A percentile compares a stretch with the other conserved stretches of the same genome.
phyloP scores from a whole-genome alignment of 129 eudicot species.

The Dittrichia graveolens region DNA sequence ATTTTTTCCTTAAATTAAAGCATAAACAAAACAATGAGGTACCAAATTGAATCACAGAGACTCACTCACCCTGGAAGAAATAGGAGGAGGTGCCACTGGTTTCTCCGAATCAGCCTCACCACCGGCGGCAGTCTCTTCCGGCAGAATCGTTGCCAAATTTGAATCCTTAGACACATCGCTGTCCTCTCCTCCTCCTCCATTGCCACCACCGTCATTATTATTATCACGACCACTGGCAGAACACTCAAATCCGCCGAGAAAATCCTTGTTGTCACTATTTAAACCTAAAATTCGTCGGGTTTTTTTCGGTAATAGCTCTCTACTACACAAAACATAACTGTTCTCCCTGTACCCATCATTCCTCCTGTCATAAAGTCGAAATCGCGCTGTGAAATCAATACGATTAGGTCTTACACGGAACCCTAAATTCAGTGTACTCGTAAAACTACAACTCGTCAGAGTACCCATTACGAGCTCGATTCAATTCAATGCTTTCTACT shows the following conservation, averaged over 20 bases:
- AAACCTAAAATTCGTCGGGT: constrained; percentile 25
- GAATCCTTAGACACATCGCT: constrained; percentile 50
- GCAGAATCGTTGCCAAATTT: constrained; percentile 60
- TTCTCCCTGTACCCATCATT: not conserved
- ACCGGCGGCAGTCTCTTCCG: constrained; percentile 35
- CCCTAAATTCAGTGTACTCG: constrained; percentile 39
- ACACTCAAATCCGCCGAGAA: constrained; percentile 43
- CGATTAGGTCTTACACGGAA: constrained; percentile 34
- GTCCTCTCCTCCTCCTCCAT: constrained; percentile 39
- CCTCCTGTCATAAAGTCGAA: constrained; percentile 24
- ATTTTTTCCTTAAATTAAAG: not conserved
- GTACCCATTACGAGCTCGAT: constrained; percentile 37
- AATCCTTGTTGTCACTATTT: constrained; percentile 31
- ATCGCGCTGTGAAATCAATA: constrained; percentile 11
- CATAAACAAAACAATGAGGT: constrained; percentile 5
- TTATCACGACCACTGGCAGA: constrained; percentile 38
- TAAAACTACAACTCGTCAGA: constrained; percentile 47
- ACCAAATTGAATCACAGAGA: not conserved
- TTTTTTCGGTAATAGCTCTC: constrained; percentile 31
- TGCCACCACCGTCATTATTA: constrained; percentile 24
- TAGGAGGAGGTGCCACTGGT: constrained; percentile 38
- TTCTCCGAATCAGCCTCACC: constrained; percentile 41
- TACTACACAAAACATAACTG: constrained; percentile 43
- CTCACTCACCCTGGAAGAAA: constrained; percentile 69
- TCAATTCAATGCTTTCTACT: not conserved